Percentiles rank a stretch among this genome's conserved stretches.
Conservation (phyloP, 192 early-diverging fungal genomes). For the Rhizoclosmatium globosum region DNA sequence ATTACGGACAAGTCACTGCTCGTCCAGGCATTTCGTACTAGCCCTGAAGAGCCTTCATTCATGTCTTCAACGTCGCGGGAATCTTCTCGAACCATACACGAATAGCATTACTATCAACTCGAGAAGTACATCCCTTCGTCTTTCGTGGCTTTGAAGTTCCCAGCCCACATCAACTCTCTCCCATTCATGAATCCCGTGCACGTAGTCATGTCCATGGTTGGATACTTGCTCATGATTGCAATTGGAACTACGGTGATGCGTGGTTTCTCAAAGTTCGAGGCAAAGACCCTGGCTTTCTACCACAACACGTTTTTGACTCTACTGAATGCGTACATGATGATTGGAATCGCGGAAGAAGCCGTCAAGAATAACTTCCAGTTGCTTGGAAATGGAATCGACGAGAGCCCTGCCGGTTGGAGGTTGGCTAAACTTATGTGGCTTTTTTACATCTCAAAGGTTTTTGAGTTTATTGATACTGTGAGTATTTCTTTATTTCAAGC, state of each 20-base stretch:
- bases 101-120: neutral
- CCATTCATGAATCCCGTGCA: constrained; percentile 72
- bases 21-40: no score
- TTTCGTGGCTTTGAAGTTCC: neutral
- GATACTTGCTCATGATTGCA: constrained; percentile 55
- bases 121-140: neutral
- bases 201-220: constrained; percentile 54
- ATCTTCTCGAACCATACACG: no score
- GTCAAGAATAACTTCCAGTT: constrained; percentile 54
- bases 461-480: constrained; percentile 68
- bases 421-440: constrained; percentile 73
- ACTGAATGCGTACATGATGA: constrained; percentile 67
- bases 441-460: constrained; percentile 68
- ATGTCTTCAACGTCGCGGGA: no score
- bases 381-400: constrained; percentile 63
- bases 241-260: constrained; percentile 62
- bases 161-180: constrained; percentile 36
- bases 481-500: neutral
- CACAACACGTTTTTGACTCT: constrained; percentile 63
- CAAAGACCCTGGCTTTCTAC: constrained; percentile 56
- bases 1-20: no score
- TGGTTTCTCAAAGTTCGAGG: constrained; percentile 52
- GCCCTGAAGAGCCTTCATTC: no score
- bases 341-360: constrained; percentile 55
- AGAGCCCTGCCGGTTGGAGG: constrained; percentile 52